These are phyloP conservation scores for Dactylella cylindrospora DNA, from an alignment of 2,329 filamentous ascomycete genomes.

Conservation along the genomic window DNA sequence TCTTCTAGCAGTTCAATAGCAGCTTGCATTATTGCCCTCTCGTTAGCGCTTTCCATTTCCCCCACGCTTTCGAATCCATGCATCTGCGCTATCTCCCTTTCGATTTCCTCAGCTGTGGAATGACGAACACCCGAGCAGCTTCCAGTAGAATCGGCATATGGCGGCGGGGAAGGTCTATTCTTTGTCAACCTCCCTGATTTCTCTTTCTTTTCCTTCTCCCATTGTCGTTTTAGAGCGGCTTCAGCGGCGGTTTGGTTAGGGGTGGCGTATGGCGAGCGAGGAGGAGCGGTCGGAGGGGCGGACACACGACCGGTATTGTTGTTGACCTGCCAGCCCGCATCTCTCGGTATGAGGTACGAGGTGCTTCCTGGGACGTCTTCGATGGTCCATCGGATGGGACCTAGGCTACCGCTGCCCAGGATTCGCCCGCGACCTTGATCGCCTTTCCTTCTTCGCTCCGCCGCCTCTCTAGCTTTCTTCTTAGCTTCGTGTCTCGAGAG, in stretches of 20 bases:
- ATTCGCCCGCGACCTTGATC: constrained; percentile 67
- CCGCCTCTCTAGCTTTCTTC: constrained; percentile 70
- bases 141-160: constrained; percentile 73
- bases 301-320: constrained; percentile 3
- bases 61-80: constrained; percentile 80
- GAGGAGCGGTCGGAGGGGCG: background rate
- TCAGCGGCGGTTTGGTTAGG: constrained; percentile 30
- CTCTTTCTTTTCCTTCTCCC: constrained; percentile 26
- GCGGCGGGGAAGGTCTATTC: constrained; percentile 53
- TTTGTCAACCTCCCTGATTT: background rate
- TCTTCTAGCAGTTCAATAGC: constrained; percentile 84
- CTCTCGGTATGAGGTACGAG: constrained; percentile 25
- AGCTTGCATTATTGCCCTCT: constrained; percentile 80
- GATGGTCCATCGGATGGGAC: constrained; percentile 46
- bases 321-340: background rate
- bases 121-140: constrained; percentile 75
- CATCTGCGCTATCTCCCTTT: constrained; percentile 64
- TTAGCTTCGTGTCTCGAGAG: constrained; percentile 69
- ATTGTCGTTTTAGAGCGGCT: constrained; percentile 34
- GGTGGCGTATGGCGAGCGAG: constrained; percentile 19
- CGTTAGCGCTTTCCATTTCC: constrained; percentile 85
- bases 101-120: constrained; percentile 64
- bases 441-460: constrained; percentile 67
- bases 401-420: constrained; percentile 63
- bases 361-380: constrained; percentile 23